Base-by-base conservation (phyloP, 306 rosid genomes). In the Ziziphus jujuba region DNA sequence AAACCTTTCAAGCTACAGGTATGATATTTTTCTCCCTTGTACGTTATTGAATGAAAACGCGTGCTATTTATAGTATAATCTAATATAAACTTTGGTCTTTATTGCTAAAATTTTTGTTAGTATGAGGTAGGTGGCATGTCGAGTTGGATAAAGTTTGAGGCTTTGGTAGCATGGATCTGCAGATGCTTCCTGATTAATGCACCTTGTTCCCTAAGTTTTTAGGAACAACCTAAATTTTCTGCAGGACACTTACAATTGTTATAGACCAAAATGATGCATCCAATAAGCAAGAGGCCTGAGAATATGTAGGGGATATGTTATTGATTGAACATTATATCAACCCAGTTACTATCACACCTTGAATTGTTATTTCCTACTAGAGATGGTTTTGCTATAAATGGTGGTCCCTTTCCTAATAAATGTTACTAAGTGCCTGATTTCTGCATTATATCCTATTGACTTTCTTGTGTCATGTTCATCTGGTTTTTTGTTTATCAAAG, bases 361-460 rank as follows among this genome's bases (percentile, higher is more conserved):
- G 20, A 7, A 21, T 36, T 25, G 11, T 43, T 43, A 19, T 19
- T 35, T 36, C 2, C 33, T 40, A 34, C 51, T 59, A 53, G 63
- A 67, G 65, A 72, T 55, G 38, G 60, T 50, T 48, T 78, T 72
- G 59, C 50, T 56, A 53, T 70, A 24, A 67, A 15, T 54, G 23
- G 16, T 7, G 12, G 25, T 60, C 38, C 59, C 60, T 54, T 38
- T 47, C 57, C 31, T 58, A 66, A 56, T 47, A 72, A n/a, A 59
- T 68, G 38, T 31, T 72, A 38, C 48, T 55, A 55, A 47, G 71
- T 69, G 70, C 67, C 61, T 43, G 63, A 54, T 61, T 55, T 56
- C 72, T 77, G 66, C 23, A 33, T 69, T 38, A 31, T 60, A 55
- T 81, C 65, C 66, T 64, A 64, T 63, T 71, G 35, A 63, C 75